These are phyloP conservation scores for Raffaelea arxii DNA, from an alignment of 2,329 filamentous ascomycete species.

Conservation along the genomic window DNA sequence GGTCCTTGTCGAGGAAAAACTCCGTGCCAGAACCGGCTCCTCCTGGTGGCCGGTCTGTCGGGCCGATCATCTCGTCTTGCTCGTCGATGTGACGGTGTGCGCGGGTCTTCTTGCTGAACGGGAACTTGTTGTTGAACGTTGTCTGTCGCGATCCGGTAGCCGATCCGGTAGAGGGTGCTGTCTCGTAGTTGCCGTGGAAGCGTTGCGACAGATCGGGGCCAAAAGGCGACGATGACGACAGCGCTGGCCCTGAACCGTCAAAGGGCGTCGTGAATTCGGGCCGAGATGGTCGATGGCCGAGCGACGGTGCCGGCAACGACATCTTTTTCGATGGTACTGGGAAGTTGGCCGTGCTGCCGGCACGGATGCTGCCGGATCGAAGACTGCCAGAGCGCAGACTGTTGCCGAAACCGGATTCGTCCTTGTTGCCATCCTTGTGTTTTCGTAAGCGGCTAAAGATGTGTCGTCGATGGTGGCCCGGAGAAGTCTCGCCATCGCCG, in stretches of 20 bases:
- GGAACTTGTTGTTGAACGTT: conserved; percentile 54
- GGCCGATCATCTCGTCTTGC: conserved; percentile 48
- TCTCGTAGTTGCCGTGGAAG: conserved; percentile 22
- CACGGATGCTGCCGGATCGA: background rate
- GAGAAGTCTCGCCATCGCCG: conserved; percentile 48
- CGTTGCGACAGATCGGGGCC: conserved; percentile 16
- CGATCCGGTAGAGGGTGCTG: conserved; percentile 5
- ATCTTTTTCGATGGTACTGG: conserved; percentile 32
- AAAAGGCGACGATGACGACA: no score
- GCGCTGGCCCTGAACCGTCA: conserved; percentile 20
- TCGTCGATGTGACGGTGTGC: conserved; percentile 38
- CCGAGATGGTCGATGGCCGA: conserved; percentile 40
- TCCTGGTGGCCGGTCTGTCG: conserved; percentile 47
- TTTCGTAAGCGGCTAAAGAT: conserved; percentile 41
- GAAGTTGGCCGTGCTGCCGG: background rate
- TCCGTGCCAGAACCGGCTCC: conserved; percentile 44
- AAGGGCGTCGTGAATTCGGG: conserved; percentile 30
- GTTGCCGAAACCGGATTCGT: conserved; percentile 24
- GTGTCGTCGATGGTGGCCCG: conserved; percentile 29
- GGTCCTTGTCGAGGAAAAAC: conserved; percentile 77
- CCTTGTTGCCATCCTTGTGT: conserved; percentile 49
- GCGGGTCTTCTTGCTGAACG: conserved; percentile 49
- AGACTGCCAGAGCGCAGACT: background rate
- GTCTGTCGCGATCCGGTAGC: conserved; percentile 27
- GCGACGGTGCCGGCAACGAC: conserved; percentile 42